Percentiles rank a stretch among this genome's conserved stretches.
Conservation (phyloP, 177 flowering plant genomes). For the Vitis hybrid region DNA sequence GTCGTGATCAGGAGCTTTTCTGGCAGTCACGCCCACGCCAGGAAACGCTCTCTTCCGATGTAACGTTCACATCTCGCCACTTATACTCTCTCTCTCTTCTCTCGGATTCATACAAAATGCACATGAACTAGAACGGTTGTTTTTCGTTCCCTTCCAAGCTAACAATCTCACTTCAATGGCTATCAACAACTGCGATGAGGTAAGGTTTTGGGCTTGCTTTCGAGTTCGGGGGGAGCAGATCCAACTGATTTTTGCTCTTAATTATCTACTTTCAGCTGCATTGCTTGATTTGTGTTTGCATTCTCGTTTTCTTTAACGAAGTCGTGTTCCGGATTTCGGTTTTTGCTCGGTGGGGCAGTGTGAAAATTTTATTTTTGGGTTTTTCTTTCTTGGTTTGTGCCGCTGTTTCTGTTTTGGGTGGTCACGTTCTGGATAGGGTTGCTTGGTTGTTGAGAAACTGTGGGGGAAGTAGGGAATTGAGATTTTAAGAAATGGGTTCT, state of each 20-base stretch:
- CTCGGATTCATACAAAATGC: background rate
- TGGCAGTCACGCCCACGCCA: conserved; percentile 21
- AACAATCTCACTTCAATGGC: conserved; percentile 17
- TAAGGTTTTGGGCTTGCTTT: background rate
- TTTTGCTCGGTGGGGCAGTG: too few relatives aligned
- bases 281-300: background rate
- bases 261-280: background rate
- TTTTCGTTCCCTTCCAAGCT: background rate
- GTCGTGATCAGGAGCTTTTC: conserved; percentile 25
- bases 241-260: background rate
- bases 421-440: background rate
- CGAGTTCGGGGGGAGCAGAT: background rate
- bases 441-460: conserved; percentile 5
- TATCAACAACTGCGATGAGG: conserved; percentile 23
- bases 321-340: too few relatives aligned
- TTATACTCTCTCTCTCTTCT: conserved; percentile 2
- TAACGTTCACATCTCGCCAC: conserved; percentile 12
- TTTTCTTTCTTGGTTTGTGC: too few relatives aligned
- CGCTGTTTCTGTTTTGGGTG: too few relatives aligned
- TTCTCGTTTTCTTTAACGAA: too few relatives aligned
- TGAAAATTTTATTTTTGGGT: too few relatives aligned
- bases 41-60: conserved; percentile 2
- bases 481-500: background rate
- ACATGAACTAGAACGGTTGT: background rate
- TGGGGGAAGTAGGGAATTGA: background rate